These are phyloP conservation scores for Annulohypoxylon bovei DNA, from an alignment of 495 filamentous ascomycete genomes.

Conservation along the genomic window DNA sequence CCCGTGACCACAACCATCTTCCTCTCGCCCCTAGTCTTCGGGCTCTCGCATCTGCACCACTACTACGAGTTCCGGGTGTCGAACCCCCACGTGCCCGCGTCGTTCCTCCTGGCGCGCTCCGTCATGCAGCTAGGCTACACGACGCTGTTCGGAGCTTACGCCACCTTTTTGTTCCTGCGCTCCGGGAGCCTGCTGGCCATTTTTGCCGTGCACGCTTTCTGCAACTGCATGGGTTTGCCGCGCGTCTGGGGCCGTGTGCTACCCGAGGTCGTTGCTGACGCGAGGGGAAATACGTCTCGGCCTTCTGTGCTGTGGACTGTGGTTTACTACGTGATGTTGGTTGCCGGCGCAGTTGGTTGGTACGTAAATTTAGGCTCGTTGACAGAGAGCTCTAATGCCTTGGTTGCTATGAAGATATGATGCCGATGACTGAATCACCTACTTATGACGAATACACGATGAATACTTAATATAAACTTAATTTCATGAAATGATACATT, in stretches of 20 bases:
- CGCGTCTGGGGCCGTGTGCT: slow-evolving; percentile 82
- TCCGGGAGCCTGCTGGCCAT: slow-evolving; percentile 81
- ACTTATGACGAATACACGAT: neutral
- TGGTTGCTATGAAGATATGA: slow-evolving; percentile 51
- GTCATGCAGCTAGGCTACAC: slow-evolving; percentile 92
- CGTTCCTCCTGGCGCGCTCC: slow-evolving; percentile 69
- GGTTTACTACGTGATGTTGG: slow-evolving; percentile 78
- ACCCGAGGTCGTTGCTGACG: slow-evolving; percentile 37
- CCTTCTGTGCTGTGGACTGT: slow-evolving; percentile 70
- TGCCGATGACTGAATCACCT: neutral
- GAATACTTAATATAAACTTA: neutral
- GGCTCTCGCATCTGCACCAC: slow-evolving; percentile 94
- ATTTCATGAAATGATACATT: no score
- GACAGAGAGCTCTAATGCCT: slow-evolving; percentile 68
- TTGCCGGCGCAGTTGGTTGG: slow-evolving; percentile 76
- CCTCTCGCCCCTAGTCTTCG: slow-evolving; percentile 87
- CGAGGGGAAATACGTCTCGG: neutral
- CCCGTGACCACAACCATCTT: slow-evolving; percentile 72
- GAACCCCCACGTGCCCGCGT: slow-evolving; percentile 72
- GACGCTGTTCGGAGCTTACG: slow-evolving; percentile 91
- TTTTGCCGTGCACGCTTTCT: slow-evolving; percentile 84
- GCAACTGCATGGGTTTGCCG: slow-evolving; percentile 93
- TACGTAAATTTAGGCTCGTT: slow-evolving; percentile 74
- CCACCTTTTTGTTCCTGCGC: slow-evolving; percentile 88
- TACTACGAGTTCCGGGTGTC: slow-evolving; percentile 92